Conservation (phyloP, 164 flowering plant genomes). For the Paratinospora sagittata region DNA sequence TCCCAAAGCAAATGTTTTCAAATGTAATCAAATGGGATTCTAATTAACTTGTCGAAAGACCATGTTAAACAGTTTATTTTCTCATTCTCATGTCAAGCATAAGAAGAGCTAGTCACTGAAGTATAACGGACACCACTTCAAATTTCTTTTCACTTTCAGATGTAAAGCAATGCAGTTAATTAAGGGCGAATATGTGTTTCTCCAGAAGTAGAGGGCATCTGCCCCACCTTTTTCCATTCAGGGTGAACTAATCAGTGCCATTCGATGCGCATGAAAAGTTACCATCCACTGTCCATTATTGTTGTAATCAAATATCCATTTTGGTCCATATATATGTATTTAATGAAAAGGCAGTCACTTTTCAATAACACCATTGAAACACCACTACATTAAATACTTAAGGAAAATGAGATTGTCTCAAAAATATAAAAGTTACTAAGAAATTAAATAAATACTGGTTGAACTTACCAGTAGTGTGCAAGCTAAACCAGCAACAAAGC, state of each 20-base stretch:
- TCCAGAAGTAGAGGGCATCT: not conserved
- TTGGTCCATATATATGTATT: too few relatives aligned
- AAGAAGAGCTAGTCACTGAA: not conserved
- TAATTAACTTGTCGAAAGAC: not conserved
- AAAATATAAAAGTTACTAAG: not conserved
- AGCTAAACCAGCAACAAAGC: constrained; percentile 72
- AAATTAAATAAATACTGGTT: not conserved
- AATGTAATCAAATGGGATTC: not conserved
- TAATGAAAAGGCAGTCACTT: not conserved
- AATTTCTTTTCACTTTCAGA: not conserved
- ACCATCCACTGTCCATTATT: not conserved
- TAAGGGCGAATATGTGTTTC: not conserved
- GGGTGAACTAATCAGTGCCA: not conserved
- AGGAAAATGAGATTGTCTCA: not conserved
- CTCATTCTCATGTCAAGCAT: not conserved
- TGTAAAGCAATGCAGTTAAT: not conserved
- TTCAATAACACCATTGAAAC: too few relatives aligned
- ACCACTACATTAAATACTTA: not conserved
- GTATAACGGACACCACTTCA: not conserved
- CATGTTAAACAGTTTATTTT: not conserved
- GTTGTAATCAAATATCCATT: not conserved
- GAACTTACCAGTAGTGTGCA: constrained; percentile 78
- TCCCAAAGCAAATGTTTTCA: not conserved
- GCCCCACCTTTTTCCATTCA: not conserved
- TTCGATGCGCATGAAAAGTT: not conserved